phyloP scores from a whole-genome alignment of 768 basidiomycete genomes.

The Fibroporia radiculosa region DNA sequence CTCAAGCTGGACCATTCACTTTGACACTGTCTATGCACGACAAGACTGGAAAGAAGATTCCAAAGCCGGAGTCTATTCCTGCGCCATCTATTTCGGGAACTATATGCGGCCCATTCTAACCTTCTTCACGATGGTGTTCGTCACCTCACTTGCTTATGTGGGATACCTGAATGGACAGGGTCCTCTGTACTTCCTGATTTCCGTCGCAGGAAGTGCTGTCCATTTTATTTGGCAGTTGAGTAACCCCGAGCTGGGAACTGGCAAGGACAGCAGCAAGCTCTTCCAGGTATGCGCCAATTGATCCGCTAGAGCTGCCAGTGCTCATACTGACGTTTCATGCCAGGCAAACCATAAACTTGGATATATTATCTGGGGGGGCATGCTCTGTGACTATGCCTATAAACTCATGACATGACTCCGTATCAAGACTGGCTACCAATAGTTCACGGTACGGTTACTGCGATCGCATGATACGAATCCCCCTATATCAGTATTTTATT shows the following conservation, averaged over 20 bases:
- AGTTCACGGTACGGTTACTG: too few relatives aligned
- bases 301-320: neutral
- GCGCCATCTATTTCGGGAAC: slow-evolving; percentile 62
- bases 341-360: slow-evolving; percentile 15
- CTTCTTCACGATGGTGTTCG: slow-evolving; percentile 42
- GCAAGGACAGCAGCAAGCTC: slow-evolving; percentile 42
- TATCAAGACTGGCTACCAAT: too few relatives aligned
- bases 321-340: neutral
- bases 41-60: slow-evolving; percentile 73
- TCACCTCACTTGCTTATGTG: slow-evolving; percentile 40
- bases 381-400: slow-evolving; percentile 5
- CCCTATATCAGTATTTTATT: too few relatives aligned
- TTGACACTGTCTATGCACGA: slow-evolving; percentile 71
- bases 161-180: slow-evolving; percentile 50
- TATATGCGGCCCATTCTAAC: slow-evolving; percentile 51
- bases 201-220: slow-evolving; percentile 35
- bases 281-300: slow-evolving; percentile 13
- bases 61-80: slow-evolving; percentile 66
- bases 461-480: too few relatives aligned
- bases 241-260: slow-evolving; percentile 34
- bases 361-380: slow-evolving; percentile 5
- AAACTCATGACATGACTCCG: too few relatives aligned
- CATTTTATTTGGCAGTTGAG: slow-evolving; percentile 42
- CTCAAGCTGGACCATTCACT: slow-evolving; percentile 41
- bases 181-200: slow-evolving; percentile 34